Evolutionary conservation across 495 filamentous ascomycete genomes (phyloP).

Genomic region (Platismatia glauca): DNA sequence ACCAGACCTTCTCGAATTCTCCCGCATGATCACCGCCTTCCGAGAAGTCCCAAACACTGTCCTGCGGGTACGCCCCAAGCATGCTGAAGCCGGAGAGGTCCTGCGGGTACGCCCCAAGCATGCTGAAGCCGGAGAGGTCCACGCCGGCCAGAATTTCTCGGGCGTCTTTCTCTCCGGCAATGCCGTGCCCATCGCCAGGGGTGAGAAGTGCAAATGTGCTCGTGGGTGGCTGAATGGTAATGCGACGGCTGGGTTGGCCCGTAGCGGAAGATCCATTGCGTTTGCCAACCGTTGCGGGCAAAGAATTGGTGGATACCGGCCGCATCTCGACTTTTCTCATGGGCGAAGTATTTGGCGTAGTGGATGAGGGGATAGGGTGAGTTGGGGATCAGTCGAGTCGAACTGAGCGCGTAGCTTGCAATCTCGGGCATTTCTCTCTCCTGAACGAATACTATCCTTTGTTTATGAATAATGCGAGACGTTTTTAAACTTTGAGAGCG

Average conservation of each 20-base stretch:
- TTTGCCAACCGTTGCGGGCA: background rate
- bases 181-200: no score
- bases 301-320: background rate
- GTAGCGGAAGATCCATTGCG: background rate
- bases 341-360: background rate
- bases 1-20: background rate
- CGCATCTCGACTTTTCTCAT: no score
- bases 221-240: no score
- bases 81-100: no score
- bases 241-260: background rate
- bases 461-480: no score
- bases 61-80: background rate
- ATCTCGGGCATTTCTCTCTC: background rate
- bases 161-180: no score
- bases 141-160: no score
- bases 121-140: no score
- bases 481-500: no score
- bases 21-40: background rate
- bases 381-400: background rate
- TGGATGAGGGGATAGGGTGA: background rate
- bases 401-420: background rate
- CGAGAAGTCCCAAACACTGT: background rate
- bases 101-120: background rate
- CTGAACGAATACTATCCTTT: no score
- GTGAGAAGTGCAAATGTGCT: no score